Percentiles rank a stretch among this genome's conserved stretches.
These are phyloP conservation scores for Epithemia pelagica DNA, from an alignment of 108 stramenopile genomes.

Conservation along the genomic window DNA sequence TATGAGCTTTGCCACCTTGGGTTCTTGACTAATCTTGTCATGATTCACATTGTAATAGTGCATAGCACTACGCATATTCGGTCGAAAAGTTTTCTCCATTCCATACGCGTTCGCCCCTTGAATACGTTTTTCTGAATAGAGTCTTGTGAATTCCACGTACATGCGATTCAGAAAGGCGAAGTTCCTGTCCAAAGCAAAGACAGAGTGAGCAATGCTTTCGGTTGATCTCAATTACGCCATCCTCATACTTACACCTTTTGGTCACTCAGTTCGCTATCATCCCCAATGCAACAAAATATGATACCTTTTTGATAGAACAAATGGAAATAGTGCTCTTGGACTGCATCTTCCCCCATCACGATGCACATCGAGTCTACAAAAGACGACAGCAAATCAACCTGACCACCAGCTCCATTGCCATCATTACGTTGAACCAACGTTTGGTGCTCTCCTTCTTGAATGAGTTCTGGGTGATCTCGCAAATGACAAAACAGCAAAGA, in stretches of 20 bases:
- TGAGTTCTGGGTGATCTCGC: slow-evolving; percentile 34
- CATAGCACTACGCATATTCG: slow-evolving; percentile 42
- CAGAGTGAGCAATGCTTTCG: too few relatives aligned
- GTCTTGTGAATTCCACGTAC: slow-evolving; percentile 36
- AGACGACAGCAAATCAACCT: slow-evolving; percentile 32
- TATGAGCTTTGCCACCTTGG: slow-evolving; percentile 29
- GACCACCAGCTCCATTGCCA: background rate
- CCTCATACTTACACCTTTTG: slow-evolving; percentile 40
- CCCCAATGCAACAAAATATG: slow-evolving; percentile 59
- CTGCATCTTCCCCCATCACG: slow-evolving; percentile 12
- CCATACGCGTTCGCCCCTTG: slow-evolving; percentile 57
- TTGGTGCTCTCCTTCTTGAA: slow-evolving; percentile 46
- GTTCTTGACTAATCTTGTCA: slow-evolving; percentile 18
- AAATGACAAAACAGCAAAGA: slow-evolving; percentile 45
- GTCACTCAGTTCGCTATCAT: slow-evolving; percentile 44
- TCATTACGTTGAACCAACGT: slow-evolving; percentile 61
- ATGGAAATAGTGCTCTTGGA: slow-evolving; percentile 68
- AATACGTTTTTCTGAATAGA: slow-evolving; percentile 33
- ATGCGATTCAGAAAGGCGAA: slow-evolving; percentile 62
- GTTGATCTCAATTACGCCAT: too few relatives aligned
- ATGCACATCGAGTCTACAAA: slow-evolving; percentile 28
- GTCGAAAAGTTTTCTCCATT: slow-evolving; percentile 57
- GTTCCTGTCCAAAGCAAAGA: slow-evolving; percentile 33
- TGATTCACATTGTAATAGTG: slow-evolving; percentile 73
- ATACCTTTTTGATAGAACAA: slow-evolving; percentile 40